Evolutionary conservation across 306 rosid species (phyloP).

Genomic region (Trifolium repens): DNA sequence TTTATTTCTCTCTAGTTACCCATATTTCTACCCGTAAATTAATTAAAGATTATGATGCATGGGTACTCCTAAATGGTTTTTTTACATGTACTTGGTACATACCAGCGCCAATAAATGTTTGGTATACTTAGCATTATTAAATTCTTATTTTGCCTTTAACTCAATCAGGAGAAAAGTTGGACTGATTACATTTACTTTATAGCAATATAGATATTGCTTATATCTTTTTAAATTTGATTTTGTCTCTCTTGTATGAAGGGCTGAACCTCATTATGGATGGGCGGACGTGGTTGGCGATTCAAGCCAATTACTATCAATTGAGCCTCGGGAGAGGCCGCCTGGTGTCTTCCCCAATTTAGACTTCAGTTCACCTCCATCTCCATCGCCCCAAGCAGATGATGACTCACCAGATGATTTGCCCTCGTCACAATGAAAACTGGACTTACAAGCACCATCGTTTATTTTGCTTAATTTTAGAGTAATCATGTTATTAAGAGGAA

Average conservation of each 20-base stretch:
- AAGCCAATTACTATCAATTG: conserved; percentile 81
- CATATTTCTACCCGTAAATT: not conserved
- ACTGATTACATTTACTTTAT: not conserved
- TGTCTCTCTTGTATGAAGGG: conserved; percentile 55
- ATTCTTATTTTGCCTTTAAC: not conserved
- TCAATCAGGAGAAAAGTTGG: not conserved
- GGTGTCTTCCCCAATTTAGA: conserved; percentile 79
- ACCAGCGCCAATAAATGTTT: not conserved
- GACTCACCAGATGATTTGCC: conserved; percentile 59
- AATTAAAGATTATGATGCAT: not conserved
- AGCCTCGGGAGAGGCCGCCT: conserved; percentile 81
- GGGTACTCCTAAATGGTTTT: not conserved
- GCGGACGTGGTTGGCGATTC: conserved; percentile 96
- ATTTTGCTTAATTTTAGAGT: conserved; percentile 39
- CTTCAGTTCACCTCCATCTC: conserved; percentile 60
- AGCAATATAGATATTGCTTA: not conserved
- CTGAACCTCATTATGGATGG: conserved; percentile 98
- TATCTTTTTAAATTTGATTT: conserved; percentile 25
- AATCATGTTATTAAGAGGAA: conserved; percentile 34
- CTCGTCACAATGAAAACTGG: conserved; percentile 54
- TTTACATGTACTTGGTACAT: not conserved
- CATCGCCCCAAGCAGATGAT: conserved; percentile 51
- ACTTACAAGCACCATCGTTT: conserved; percentile 30
- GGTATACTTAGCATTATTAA: not conserved
- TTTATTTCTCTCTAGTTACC: not conserved